Evolutionary conservation across 202 grass and related monocot genomes (phyloP).

Genomic region (Saccharum hybrid): DNA sequence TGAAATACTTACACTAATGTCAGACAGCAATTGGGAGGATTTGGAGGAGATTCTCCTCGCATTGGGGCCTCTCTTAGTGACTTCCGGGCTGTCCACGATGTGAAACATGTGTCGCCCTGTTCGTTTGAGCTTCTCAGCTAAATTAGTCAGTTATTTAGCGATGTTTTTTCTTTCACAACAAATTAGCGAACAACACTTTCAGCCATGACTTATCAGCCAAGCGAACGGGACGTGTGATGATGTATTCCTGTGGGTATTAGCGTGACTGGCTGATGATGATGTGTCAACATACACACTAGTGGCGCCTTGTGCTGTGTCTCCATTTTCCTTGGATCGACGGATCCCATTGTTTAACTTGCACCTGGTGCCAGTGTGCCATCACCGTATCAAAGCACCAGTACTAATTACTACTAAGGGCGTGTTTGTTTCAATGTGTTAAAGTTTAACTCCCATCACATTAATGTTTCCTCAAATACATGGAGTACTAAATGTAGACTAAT

Average conservation of each 20-base stretch:
- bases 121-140: too few species aligned
- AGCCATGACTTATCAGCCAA: too few species aligned
- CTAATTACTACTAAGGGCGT: not conserved
- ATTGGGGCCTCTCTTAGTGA: conserved; percentile 16
- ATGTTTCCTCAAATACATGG: too few species aligned
- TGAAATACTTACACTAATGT: not conserved
- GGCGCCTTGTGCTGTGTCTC: conserved; percentile 1
- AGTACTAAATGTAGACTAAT: too few species aligned
- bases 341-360: conserved; percentile 37
- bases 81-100: conserved; percentile 42
- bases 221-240: not conserved
- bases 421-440: too few species aligned
- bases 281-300: conserved; percentile 25
- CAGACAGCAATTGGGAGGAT: not conserved
- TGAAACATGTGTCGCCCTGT: not conserved
- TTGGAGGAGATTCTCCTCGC: conserved; percentile 18
- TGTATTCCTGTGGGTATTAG: conserved; percentile 43
- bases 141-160: too few species aligned
- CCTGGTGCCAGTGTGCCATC: conserved; percentile 20
- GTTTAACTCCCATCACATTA: too few species aligned
- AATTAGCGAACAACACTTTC: too few species aligned
- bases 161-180: too few species aligned
- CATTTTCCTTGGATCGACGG: not conserved
- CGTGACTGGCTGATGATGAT: conserved; percentile 40
- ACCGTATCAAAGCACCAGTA: conserved; percentile 1